phyloP scores from a whole-genome alignment of 1,284 basidiomycete species.

The Cryptococcus wingfieldii region DNA sequence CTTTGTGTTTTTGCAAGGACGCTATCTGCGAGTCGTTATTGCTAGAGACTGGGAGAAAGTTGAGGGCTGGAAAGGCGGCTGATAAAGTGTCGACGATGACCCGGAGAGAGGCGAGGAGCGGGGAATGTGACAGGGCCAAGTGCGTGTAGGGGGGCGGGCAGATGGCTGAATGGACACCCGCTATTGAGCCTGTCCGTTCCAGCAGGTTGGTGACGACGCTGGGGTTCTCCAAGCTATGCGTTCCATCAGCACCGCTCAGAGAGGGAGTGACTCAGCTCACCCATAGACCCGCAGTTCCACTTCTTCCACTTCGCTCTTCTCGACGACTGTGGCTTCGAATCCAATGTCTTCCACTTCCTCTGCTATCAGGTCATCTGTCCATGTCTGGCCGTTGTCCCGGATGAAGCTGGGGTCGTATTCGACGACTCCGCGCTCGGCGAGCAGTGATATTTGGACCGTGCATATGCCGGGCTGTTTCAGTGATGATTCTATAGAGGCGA shows the following conservation, averaged over 20 bases:
- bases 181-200: conserved; percentile 51
- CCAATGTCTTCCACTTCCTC: conserved; percentile 55
- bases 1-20: conserved; percentile 85
- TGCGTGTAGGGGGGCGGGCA: conserved; percentile 69
- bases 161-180: conserved; percentile 69
- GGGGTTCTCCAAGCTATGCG: conserved; percentile 30
- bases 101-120: conserved; percentile 66
- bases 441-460: conserved; percentile 83
- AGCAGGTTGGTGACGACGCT: conserved; percentile 27
- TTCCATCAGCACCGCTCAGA: conserved; percentile 2
- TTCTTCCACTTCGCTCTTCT: conserved; percentile 36
- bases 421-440: conserved; percentile 87
- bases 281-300: conserved; percentile 46
- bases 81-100: conserved; percentile 82
- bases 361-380: conserved; percentile 74
- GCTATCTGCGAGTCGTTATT: conserved; percentile 67
- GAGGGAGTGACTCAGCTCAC: conserved; percentile 17
- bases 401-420: conserved; percentile 69
- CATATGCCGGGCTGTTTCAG: conserved; percentile 83
- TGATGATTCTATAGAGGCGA: conserved; percentile 80
- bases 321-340: conserved; percentile 48
- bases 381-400: conserved; percentile 47
- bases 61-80: conserved; percentile 52
- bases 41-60: conserved; percentile 44
- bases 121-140: conserved; percentile 74